Base-by-base conservation (phyloP, 805 yeast species). In the Candida takata region DNA sequence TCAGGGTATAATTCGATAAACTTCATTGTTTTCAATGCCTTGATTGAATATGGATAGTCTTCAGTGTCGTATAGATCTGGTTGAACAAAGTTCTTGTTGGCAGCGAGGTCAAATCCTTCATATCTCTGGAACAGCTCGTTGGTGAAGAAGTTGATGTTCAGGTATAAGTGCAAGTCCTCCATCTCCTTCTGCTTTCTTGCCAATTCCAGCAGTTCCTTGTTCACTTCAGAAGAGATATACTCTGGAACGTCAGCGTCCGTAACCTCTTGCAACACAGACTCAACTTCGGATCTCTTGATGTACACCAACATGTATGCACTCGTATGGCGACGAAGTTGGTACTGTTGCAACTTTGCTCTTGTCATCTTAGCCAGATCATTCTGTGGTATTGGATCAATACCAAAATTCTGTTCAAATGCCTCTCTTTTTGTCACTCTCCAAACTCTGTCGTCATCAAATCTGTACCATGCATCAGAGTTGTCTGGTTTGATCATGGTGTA, bases 231-330 rank as follows among this genome's bases (percentile, higher is more conserved):
- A 0, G 84, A 74, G 17, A 92, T 76, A 50, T 84, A 83, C 1
- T 54, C 47, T 3, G 97, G 97, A 6, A 75, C 70, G 32, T 70
- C 78, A 4, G 60, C 70, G 15, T 72, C 75, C 2, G 61, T 48
- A 4, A 70, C 73, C 1, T 73, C 77, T 10, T 75, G 77, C 40
- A 92, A 65, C 12, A 90, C 67, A 10, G 68, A 69, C 3, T 65
- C 67, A 26, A 76, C 58, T 27, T 72, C 72, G 3, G 72, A 62
- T 52, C 84, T 77, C 36, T 95, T 71, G 43, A 88, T 72, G 55
- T 92, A 92, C 3, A 92, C 97, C 60, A 92, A 72, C 98, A 92
- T 92, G 54, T 92, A 92, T 2, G 98, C 98, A 28, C 92, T 84
- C 0, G 97, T 88, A 26, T 86, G 92, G 31, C 95, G 76, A 45